A percentile compares a stretch with the other conserved stretches of the same genome.
phyloP scores from a whole-genome alignment of 1,284 basidiomycete genomes.

The Rhizoctonia solani region DNA sequence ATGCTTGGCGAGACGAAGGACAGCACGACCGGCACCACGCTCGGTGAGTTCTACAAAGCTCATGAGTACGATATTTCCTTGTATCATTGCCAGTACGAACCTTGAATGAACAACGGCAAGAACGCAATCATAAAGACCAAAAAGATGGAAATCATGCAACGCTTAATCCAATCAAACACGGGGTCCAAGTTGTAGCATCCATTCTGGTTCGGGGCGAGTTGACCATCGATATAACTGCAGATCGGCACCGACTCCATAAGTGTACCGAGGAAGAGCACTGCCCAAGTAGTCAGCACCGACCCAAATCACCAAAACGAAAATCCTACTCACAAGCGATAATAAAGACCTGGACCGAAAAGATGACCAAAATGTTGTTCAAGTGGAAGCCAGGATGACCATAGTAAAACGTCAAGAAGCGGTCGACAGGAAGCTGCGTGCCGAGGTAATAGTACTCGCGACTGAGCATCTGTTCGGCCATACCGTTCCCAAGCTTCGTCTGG shows the following conservation, averaged over 20 bases:
- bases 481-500: constrained; percentile 99
- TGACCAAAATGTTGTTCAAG: constrained; percentile 99
- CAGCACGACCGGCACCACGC: constrained; percentile 85
- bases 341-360: constrained; percentile 92
- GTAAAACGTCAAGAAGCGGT: constrained; percentile 99
- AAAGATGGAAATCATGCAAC: constrained; percentile 95
- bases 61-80: background rate
- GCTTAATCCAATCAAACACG: constrained; percentile 90
- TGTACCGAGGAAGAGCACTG: constrained; percentile 89
- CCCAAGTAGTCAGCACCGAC: constrained; percentile 28
- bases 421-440: constrained; percentile 97
- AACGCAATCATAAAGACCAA: constrained; percentile 96
- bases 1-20: constrained; percentile 88
- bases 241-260: constrained; percentile 77
- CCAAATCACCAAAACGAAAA: background rate
- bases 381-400: constrained; percentile 99
- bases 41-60: constrained; percentile 77
- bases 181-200: constrained; percentile 91
- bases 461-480: constrained; percentile 99
- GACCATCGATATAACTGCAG: constrained; percentile 74
- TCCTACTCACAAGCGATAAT: constrained; percentile 72
- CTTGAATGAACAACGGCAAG: constrained; percentile 91
- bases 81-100: constrained; percentile 53
- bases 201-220: constrained; percentile 70
- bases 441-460: constrained; percentile 99